Evolutionary conservation across 164 flowering plant genomes (phyloP).

Genomic region (Euptelea pleiosperma): DNA sequence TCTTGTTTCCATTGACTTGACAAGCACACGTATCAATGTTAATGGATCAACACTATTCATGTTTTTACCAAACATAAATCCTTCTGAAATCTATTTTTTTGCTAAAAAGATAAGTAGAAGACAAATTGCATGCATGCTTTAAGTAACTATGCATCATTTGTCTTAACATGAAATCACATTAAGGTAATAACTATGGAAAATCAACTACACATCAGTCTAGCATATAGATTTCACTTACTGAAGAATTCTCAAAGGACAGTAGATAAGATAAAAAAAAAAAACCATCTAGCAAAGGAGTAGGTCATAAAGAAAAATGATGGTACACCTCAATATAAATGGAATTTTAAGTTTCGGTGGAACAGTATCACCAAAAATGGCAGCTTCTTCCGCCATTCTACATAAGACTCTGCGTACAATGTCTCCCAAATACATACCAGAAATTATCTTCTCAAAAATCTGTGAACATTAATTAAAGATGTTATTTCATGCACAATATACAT

Average conservation of each 20-base stretch:
- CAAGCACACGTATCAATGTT: too few relatives aligned
- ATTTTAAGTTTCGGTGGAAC: slow-evolving; percentile 70
- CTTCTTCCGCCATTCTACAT: slow-evolving; percentile 86
- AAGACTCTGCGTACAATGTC: slow-evolving; percentile 83
- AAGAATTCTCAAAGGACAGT: too few relatives aligned
- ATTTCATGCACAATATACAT: neutral
- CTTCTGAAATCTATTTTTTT: too few relatives aligned
- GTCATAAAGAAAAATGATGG: neutral
- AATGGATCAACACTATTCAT: too few relatives aligned
- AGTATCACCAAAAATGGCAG: slow-evolving; percentile 78
- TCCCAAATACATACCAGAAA: slow-evolving; percentile 97
- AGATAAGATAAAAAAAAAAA: neutral
- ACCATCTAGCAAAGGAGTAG: neutral
- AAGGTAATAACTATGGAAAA: neutral
- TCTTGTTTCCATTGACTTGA: too few relatives aligned
- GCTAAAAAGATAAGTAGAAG: too few relatives aligned
- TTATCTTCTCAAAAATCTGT: slow-evolving; percentile 90
- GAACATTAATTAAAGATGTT: slow-evolving; percentile 12
- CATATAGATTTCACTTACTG: neutral
- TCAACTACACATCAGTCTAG: neutral
- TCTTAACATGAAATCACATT: too few relatives aligned
- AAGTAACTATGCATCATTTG: too few relatives aligned
- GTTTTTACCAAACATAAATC: too few relatives aligned
- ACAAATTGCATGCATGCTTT: too few relatives aligned
- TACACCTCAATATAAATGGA: slow-evolving; percentile 71